These are phyloP conservation scores for Lepidium aucheri DNA, from an alignment of 345 rosid genomes.

Conservation along the genomic window DNA sequence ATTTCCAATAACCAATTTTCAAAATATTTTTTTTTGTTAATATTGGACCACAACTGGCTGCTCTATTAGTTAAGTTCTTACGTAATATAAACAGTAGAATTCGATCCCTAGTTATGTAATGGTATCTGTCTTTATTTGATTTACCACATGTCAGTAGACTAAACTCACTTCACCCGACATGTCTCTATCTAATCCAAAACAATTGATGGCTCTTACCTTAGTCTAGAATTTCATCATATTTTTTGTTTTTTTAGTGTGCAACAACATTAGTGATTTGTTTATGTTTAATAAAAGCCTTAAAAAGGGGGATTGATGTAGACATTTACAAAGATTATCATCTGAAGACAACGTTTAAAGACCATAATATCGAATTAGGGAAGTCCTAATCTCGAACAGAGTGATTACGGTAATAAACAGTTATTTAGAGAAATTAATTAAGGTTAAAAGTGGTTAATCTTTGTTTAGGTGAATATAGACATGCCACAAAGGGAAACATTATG, in stretches of 20 bases:
- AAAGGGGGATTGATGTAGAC: neutral
- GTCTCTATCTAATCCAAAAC: too few relatives aligned
- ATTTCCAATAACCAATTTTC: too few relatives aligned
- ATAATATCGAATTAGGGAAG: neutral
- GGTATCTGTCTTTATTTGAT: too few relatives aligned
- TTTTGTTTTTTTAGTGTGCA: neutral
- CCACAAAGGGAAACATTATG: neutral
- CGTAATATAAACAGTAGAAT: too few relatives aligned
- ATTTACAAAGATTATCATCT: neutral
- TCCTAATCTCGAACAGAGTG: neutral
- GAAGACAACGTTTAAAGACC: neutral
- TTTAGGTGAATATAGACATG: neutral
- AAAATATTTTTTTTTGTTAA: too few relatives aligned
- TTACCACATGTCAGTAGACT: too few relatives aligned
- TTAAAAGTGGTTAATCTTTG: neutral
- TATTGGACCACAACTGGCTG: too few relatives aligned
- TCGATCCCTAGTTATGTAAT: too few relatives aligned
- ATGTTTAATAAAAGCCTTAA: neutral
- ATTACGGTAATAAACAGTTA: neutral
- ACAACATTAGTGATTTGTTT: neutral
- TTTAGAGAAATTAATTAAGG: neutral
- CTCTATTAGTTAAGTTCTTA: too few relatives aligned
- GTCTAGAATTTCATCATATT: too few relatives aligned
- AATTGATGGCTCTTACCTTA: too few relatives aligned
- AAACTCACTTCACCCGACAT: too few relatives aligned